Evolutionary conservation across 1,284 basidiomycete species (phyloP), one percentile per base, ranked within the genome.

Genomic region (Ceratobasidium sp.): DNA sequence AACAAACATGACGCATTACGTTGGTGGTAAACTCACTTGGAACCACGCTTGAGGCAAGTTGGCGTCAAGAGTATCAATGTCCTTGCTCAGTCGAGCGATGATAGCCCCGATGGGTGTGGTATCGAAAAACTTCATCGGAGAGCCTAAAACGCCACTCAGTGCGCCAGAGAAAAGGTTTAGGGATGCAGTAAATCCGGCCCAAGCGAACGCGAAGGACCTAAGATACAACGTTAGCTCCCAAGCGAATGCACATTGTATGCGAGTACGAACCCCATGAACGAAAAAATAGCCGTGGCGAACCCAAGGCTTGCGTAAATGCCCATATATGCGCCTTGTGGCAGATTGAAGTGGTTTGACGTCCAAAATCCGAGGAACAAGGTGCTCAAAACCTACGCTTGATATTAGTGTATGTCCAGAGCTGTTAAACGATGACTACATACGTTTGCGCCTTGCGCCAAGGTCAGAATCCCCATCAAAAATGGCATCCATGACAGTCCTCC

Each of bases 111-210:
- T 88, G 0, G 95, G 94, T 0, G 94, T 96, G 0, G 91, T 93
- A 81, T 96, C 95, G 82, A 95, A 96, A 85, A 94, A 95, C 3
- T 91, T 88, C 62, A 92, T 86, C 0, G 94, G 93, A 0, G 93
- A 93, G 12, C 87, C 85, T 28, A 94, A 84, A 10, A 95, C 89
- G 26, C 87, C 87, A 42, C 81, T 84, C 66, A 92, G 85, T 13
- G 91, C 89, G 62, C 84, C 84, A 80, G 86, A 88, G 84, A 93
- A 94, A 57, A 95, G 85, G 26, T 84, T 87, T 79, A 90, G 83
- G 80, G 91, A 91, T 0, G 91, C 92, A 6, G 87, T 85, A 40
- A 92, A 84, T 69, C 87, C 87, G 79, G 89, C 86, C 79, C 92
- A 85, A 38, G 93, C 93, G 75, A 79, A 79, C 5, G 76, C 59